These are phyloP conservation scores for Ceratocystis ficicola DNA, from an alignment of 2,329 filamentous ascomycete genomes.

Conservation along the genomic window DNA sequence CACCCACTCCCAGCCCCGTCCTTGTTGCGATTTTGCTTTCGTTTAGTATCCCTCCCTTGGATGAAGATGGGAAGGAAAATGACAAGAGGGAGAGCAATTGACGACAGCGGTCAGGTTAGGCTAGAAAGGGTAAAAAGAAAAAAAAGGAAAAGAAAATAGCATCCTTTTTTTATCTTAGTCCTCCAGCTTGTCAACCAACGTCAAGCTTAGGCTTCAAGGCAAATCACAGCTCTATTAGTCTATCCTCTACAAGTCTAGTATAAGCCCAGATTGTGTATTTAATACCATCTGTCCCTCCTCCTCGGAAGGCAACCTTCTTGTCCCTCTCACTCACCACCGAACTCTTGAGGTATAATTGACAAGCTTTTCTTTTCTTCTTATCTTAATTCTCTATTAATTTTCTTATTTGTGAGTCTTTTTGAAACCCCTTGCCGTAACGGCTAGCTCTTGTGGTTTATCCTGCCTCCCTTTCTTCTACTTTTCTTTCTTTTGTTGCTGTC, in stretches of 20 bases:
- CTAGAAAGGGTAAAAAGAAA: neutral
- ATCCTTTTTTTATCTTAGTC: neutral
- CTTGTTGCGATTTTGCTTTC: neutral
- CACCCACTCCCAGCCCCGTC: neutral
- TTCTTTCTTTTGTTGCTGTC: neutral
- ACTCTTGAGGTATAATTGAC: slow-evolving; percentile 11
- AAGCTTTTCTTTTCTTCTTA: slow-evolving; percentile 11
- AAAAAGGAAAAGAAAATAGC: neutral
- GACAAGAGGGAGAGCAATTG: neutral
- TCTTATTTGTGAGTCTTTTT: slow-evolving; percentile 4
- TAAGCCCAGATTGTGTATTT: slow-evolving; percentile 8
- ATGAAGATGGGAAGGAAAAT: neutral
- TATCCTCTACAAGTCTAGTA: neutral
- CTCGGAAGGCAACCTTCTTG: neutral
- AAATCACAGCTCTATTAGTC: neutral
- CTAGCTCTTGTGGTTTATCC: neutral
- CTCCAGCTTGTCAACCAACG: neutral
- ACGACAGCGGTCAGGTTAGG: neutral
- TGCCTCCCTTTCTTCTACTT: neutral
- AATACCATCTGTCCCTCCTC: slow-evolving; percentile 9
- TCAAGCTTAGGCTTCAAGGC: slow-evolving; percentile 1
- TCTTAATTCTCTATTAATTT: slow-evolving; percentile 14
- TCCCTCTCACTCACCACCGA: slow-evolving; percentile 1
- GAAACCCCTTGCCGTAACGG: neutral
- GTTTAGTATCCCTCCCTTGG: neutral